Evolutionary conservation across 352 stramenopile species (phyloP), one percentile per base, ranked within the genome.

Genomic region (Phytophthora litchii): DNA sequence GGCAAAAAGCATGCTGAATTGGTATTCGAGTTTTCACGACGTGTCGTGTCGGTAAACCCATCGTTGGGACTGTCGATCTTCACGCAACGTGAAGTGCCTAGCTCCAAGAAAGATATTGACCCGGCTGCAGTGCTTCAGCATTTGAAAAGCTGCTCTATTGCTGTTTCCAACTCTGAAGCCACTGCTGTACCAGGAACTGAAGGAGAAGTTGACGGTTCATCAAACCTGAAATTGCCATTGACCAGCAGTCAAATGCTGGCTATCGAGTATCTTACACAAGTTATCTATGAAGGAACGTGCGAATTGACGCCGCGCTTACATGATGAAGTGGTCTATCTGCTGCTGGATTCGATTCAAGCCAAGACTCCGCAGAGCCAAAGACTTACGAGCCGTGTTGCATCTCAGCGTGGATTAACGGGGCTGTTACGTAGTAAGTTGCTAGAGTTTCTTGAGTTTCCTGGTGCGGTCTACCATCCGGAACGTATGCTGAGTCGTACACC

Each of bases 11-110:
- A 89, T 38, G 69, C 67, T 1, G 76, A 91, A 35, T 61, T 95
- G 4, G 74, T 95, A 17, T 93, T 92, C 43, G 86, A 93, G 44
- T 95, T 92, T 62, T 93, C 86, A 6, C 75, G 78, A 0, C 83
- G 82, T 27, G 67, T 95, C 1, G 54, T 95, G 36, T 75, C 70
- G 9, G 67, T 78, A 8, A 72, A 78, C 20, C 82, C 86, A 8
- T 21, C 58, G 7, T 56, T 93, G 3, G 83, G 86, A 0, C 53
- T 95, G 14, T 80, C 82, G 2, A 92, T 95, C 45, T 93, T 95
- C 67, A 93, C 83, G 11, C 71, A 89, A 14, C 80, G 86, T 13
- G 57, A 80, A 21, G 66, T 90, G 31, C 69, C 66, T 0, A 53
- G 55, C 19, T 55, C 57, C 13, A 78, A 86, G 16, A 60, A 73